Conservation (phyloP, 495 filamentous ascomycete species). For the Aspergillus cavernicola region DNA sequence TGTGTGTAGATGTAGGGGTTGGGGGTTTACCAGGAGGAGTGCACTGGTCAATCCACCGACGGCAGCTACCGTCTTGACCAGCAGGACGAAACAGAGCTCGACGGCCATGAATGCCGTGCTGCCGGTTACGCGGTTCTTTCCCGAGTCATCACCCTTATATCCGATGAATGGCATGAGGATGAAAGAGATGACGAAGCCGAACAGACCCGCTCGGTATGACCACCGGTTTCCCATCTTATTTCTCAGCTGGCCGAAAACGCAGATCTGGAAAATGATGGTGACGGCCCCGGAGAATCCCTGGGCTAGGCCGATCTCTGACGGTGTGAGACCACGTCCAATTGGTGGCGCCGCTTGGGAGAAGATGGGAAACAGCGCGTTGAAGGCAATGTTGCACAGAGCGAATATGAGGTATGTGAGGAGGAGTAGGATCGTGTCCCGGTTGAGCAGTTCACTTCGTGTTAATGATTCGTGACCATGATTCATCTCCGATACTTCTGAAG, state of each 20-base stretch:
- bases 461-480: conserved; percentile 33
- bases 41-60: conserved; percentile 88
- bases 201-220: conserved; percentile 73
- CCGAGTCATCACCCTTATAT: conserved; percentile 55
- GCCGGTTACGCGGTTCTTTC: conserved; percentile 37
- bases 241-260: conserved; percentile 73
- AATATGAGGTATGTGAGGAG: conserved; percentile 83
- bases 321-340: conserved; percentile 68
- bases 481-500: conserved; percentile 39
- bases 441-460: conserved; percentile 55
- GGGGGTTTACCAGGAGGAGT: conserved; percentile 66
- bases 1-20: not conserved
- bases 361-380: conserved; percentile 88
- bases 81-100: conserved; percentile 73
- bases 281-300: conserved; percentile 79
- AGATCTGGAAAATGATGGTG: conserved; percentile 86
- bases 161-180: conserved; percentile 86
- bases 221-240: conserved; percentile 79
- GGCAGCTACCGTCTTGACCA: conserved; percentile 84
- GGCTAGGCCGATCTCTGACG: conserved; percentile 78
- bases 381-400: conserved; percentile 82
- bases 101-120: conserved; percentile 60
- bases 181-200: conserved; percentile 82
- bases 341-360: conserved; percentile 74
- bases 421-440: conserved; percentile 74